Evolutionary conservation across 2,329 filamentous ascomycete genomes (phyloP), one percentile per base, ranked within the genome.

Genomic region (Aspergillus unguis): DNA sequence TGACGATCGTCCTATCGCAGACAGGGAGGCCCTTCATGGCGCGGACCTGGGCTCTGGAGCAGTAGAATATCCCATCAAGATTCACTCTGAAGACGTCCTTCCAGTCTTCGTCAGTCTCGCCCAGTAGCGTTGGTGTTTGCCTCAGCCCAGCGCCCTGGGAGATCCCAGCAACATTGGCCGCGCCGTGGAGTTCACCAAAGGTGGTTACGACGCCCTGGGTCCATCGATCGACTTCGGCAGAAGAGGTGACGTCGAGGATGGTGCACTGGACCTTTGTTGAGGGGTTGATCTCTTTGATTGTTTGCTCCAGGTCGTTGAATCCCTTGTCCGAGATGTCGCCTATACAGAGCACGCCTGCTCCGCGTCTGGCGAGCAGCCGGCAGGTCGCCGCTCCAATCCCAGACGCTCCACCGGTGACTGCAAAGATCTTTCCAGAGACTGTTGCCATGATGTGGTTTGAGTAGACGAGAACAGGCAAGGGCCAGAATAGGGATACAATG

Each of bases 361-460:
- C 57, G 28, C 57, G 55, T 33, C 50, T 36, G 4, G 55, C 55
- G n/a, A 57, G 55, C 7, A 59, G 52, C 23, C 44, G 55, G n/a
- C 40, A 44, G 10, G 52, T 55, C 29, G 57, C 55, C 9, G 57
- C 57, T 6, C 57, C 57, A 6, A 59, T 59, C 25, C 57, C 55
- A 26, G 57, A 59, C 35, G 57, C 54, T 38, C 57, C 57, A 23
- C 57, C 57, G 11, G 57, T 59, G 50, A 59, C 47, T 26, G 57
- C 50, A 36, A 55, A 57, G 3, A 48, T 31, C 17, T 35, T 45
- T 33, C 31, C 31, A 33, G 31, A 33, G 6, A 33, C 3, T 10
- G 9, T 43, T 26, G 40, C 40, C 40, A 43, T 43, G 17, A 4
- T 35, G 31, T 10, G 31, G 10, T 33, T 33, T 33, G 31, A 33